Evolutionary conservation across 2,329 filamentous ascomycete genomes (phyloP), one percentile per base, ranked within the genome.

Genomic region (Mariannaea sp.): DNA sequence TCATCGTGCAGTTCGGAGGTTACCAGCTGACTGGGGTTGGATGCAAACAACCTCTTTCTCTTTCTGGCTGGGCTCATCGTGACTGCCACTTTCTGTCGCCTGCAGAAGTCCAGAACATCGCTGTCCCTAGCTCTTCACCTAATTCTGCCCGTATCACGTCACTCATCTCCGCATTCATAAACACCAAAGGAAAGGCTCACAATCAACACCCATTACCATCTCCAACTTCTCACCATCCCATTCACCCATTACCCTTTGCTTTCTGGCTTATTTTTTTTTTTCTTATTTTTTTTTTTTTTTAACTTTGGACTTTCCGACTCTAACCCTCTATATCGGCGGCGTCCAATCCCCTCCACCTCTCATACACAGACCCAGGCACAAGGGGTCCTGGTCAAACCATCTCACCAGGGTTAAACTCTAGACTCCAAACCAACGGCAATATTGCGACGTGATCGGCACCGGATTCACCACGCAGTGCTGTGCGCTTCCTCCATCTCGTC

Each of bases 21-120:
- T 49, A 48, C 54, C 57, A 54, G 59, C 61, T 53, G 50, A 59
- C 58, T 54, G 41, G 40, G 44, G 45, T 44, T 64, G 53, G 52
- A 63, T 65, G 61, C 61, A 53, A 63, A 55, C 56, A 57, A 49
- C 44, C 14, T 27, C 32, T 32, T 36, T 10, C 26, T 39, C 39
- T 19, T 32, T 48, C 33, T 35, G 44, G 30, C 14, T 39, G 50
- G 39, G 39, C 48, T 38, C 44, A 44, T 49, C 44, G 38, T 47
- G 38, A 35, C 43, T 47, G 32, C 49, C 43, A 38, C 30, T 42
- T 53, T 32, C 43, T 32, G 22, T 47, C 24, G 40, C 16, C 27
- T 41, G 36, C 43, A 53, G 42, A 24, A n/a, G n/a, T 30, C 38
- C 41, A 36, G 10, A 26, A 10, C 22, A 38, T 38, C 40, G 12